Base-by-base conservation (phyloP, 495 filamentous ascomycete species). In the Zalerion maritima region DNA sequence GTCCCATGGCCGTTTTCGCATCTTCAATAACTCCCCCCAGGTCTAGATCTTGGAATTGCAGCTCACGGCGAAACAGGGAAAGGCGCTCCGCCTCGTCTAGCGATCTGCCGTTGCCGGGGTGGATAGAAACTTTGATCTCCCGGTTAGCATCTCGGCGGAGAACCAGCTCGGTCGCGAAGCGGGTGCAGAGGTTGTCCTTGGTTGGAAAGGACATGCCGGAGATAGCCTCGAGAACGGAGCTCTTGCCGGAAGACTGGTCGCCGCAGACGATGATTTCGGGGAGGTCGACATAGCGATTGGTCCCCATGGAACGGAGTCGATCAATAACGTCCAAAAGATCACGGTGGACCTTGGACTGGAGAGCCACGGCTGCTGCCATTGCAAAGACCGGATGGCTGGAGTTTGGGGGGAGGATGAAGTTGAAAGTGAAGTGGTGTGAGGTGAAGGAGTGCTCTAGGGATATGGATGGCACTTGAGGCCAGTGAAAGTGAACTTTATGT, bases 231-330 rank as follows among this genome's bases (percentile, higher is more conserved):
- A 83, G 56, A 0, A 83, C 75, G 0, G 76, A 82, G 41, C 75
- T 79, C 34, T 81, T 82, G 2, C 78, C 76, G 1, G 67, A 67
- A 0, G 71, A 76, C 36, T 80, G 75, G 37, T 77, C 66, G 0
- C 78, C 78, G 43, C 69, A 78, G 10, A 82, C 74, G 6, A 81
- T 62, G 25, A 83, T 55, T 30, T 82, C 72, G 0, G 78, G 78
- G 0, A 81, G 58, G 3, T 65, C 58, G 3, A 81, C 49, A 32
- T 69, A 58, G 8, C 52, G 47, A 26, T 57, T 62, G 32, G 77
- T 58, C 0, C 73, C 73, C 10, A 59, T 51, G 0, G 48, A 47
- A 6, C 73, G 67, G 3, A 78, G 50, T 3, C 53, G 56, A 36
- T 75, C 73, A 20, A 80, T 67, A 8, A 57, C 55, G 36, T 78